These are phyloP conservation scores for Geoglossum cookeanum DNA, from an alignment of 2,329 filamentous ascomycete species.

Conservation along the genomic window DNA sequence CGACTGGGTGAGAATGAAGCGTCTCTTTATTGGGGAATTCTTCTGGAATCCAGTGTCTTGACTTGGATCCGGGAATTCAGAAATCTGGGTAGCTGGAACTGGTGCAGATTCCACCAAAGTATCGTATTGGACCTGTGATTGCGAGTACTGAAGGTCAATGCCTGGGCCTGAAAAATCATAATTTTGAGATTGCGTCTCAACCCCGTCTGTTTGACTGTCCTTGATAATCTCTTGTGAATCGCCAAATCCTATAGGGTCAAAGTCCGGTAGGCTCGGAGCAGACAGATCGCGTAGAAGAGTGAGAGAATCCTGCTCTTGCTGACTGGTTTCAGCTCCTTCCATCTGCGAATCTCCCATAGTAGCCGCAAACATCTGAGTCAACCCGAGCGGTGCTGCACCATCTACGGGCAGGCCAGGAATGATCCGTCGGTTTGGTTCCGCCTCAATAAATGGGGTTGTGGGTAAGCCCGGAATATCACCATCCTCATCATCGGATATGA, in stretches of 20 bases:
- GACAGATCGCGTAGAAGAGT: slow-evolving; percentile 31
- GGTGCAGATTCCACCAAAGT: background rate
- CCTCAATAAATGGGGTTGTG: slow-evolving; percentile 37
- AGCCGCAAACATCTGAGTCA: slow-evolving; percentile 80
- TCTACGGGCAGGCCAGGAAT: slow-evolving; percentile 45
- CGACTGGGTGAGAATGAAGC: background rate
- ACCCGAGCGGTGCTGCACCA: slow-evolving; percentile 32
- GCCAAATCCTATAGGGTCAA: slow-evolving; percentile 27
- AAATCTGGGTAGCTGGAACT: slow-evolving; percentile 37
- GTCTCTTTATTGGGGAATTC: slow-evolving; percentile 2
- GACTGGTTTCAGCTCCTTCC: slow-evolving; percentile 13
- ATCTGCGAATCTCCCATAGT: slow-evolving; percentile 49
- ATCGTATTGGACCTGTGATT: slow-evolving; percentile 35
- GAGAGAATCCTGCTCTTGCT: slow-evolving; percentile 28
- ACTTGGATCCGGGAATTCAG: slow-evolving; percentile 54
- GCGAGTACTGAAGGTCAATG: slow-evolving; percentile 37
- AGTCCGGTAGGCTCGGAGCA: slow-evolving; percentile 37
- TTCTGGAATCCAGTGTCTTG: slow-evolving; percentile 57
- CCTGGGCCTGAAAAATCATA: slow-evolving; percentile 11
- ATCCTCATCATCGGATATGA: slow-evolving; percentile 27
- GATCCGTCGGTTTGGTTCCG: slow-evolving; percentile 51
- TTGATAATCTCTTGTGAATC: slow-evolving; percentile 41
- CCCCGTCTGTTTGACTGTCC: slow-evolving; percentile 24
- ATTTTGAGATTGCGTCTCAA: slow-evolving; percentile 6
- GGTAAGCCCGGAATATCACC: slow-evolving; percentile 8